Percentiles rank a stretch among this genome's conserved stretches.
Evolutionary conservation across 164 flowering plant species (phyloP).

Genomic region (Protea cynaroides): DNA sequence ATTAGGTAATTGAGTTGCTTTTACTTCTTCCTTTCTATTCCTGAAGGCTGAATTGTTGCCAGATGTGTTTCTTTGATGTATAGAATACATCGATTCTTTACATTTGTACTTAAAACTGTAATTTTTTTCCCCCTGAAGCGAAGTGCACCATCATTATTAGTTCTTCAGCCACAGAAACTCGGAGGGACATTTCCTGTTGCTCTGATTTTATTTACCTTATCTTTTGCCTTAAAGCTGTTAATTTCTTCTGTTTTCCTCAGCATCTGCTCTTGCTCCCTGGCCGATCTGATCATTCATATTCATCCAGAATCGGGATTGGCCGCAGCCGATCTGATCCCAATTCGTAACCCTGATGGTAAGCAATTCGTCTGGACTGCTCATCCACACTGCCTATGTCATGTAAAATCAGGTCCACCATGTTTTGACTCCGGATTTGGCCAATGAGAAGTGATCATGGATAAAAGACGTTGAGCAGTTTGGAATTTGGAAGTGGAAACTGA

Average conservation of each 20-base stretch:
- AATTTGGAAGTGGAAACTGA: too few relatives aligned
- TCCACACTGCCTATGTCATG: too few relatives aligned
- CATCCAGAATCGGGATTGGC: conserved; percentile 41
- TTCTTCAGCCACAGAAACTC: conserved; percentile 48
- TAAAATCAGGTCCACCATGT: too few relatives aligned
- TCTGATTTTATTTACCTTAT: conserved; percentile 51
- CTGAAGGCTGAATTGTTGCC: background rate
- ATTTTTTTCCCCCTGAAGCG: background rate
- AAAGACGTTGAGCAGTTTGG: too few relatives aligned
- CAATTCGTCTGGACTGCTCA: too few relatives aligned
- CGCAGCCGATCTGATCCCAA: too few relatives aligned
- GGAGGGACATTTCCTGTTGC: conserved; percentile 36
- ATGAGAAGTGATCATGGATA: too few relatives aligned
- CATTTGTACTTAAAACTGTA: too few relatives aligned
- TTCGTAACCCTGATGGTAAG: too few relatives aligned
- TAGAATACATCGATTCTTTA: background rate
- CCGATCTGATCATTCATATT: conserved; percentile 54
- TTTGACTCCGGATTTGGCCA: too few relatives aligned
- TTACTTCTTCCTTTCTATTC: background rate
- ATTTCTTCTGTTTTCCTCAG: conserved; percentile 46
- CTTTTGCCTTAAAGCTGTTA: conserved; percentile 47
- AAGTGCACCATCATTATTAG: background rate
- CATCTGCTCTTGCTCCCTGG: conserved; percentile 44
- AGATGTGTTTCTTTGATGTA: background rate
- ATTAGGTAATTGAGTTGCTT: background rate